Evolutionary conservation across 768 basidiomycete genomes (phyloP).

Genomic region (Tylopilus intermedius): DNA sequence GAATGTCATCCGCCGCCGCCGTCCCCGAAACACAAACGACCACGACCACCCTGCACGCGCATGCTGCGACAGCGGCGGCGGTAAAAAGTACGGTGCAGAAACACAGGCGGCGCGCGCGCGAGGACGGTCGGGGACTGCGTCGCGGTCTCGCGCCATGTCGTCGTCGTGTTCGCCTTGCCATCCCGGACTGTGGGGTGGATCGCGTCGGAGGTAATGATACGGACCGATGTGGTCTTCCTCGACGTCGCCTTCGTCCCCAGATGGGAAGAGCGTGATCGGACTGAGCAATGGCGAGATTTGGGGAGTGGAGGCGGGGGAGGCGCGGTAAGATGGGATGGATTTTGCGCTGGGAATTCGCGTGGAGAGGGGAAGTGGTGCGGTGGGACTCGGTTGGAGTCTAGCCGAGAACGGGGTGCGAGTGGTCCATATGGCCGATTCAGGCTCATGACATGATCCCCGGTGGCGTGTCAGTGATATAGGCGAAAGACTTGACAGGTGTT

Average conservation of each 20-base stretch:
- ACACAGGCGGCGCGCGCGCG: neutral
- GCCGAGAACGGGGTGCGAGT: conserved; percentile 42
- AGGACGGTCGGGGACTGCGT: too few species aligned
- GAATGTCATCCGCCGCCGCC: conserved; percentile 53
- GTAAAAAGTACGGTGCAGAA: conserved; percentile 34
- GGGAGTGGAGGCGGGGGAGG: conserved; percentile 35
- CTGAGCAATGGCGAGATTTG: conserved; percentile 36
- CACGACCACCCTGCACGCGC: conserved; percentile 30
- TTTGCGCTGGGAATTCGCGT: conserved; percentile 37
- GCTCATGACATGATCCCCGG: conserved; percentile 21
- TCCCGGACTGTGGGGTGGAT: conserved; percentile 23
- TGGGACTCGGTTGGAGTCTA: conserved; percentile 37
- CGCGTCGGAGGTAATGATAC: conserved; percentile 43
- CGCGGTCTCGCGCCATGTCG: conserved; percentile 1
- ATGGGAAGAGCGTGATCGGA: conserved; percentile 32
- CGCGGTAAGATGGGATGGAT: conserved; percentile 36
- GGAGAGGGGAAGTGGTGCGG: conserved; percentile 33
- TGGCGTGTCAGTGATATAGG: conserved; percentile 32
- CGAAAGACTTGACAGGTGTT: conserved; percentile 23
- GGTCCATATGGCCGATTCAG: conserved; percentile 35
- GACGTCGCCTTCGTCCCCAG: conserved; percentile 43
- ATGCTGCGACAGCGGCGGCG: conserved; percentile 31
- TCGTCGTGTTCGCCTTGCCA: conserved; percentile 30
- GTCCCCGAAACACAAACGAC: conserved; percentile 52
- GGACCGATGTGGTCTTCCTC: conserved; percentile 45